Conservation (phyloP, 805 yeast species). For the Nakazawaea laoshanensis region DNA sequence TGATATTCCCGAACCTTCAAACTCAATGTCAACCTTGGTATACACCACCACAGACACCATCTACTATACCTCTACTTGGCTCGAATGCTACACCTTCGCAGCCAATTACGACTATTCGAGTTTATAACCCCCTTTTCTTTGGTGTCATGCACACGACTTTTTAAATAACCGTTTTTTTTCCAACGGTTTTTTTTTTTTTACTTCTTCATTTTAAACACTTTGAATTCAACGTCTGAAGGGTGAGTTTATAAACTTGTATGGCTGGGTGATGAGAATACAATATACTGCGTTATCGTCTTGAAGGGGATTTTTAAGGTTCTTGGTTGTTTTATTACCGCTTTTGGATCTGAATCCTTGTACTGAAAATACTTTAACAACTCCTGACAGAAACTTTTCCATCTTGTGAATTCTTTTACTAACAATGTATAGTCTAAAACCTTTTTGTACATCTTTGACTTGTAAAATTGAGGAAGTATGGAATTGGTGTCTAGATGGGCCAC, state of each 20-base stretch:
- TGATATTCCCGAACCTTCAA: not conserved
- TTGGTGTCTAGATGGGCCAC: slow-evolving; percentile 25
- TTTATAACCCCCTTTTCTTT: too few species aligned
- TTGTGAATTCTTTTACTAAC: too few species aligned
- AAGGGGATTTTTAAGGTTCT: not conserved
- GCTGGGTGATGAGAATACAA: slow-evolving; percentile 10
- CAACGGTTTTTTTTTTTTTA: too few species aligned
- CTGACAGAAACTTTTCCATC: too few species aligned
- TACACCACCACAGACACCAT: not conserved
- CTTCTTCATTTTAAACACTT: too few species aligned
- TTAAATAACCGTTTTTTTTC: too few species aligned
- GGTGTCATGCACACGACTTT: not conserved
- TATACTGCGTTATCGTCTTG: slow-evolving; percentile 12
- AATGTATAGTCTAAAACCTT: too few species aligned
- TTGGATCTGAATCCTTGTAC: not conserved
- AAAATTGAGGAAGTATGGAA: too few species aligned
- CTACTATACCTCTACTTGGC: slow-evolving; percentile 5
- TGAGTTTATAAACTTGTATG: too few species aligned
- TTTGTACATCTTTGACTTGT: too few species aligned
- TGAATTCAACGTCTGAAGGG: too few species aligned
- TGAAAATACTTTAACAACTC: slow-evolving; percentile 9
- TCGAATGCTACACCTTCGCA: not conserved
- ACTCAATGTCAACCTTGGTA: not conserved
- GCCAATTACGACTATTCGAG: slow-evolving; percentile 7
- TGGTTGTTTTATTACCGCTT: slow-evolving; percentile 9